These are phyloP conservation scores for Gyrodon lividus DNA, from an alignment of 768 basidiomycete genomes.

Conservation along the genomic window DNA sequence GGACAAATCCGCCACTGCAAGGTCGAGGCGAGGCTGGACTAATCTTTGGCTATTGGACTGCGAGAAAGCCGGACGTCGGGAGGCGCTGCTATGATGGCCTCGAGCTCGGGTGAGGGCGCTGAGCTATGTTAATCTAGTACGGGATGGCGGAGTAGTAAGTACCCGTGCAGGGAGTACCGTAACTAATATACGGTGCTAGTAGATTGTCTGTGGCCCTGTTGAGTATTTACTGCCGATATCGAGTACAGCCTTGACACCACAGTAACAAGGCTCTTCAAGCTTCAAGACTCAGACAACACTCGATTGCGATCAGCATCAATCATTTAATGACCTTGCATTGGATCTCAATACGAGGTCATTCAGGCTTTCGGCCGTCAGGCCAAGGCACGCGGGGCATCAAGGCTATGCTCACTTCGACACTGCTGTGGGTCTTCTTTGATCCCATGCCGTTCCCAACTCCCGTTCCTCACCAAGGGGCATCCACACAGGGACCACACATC, in stretches of 20 bases:
- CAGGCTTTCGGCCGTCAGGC: not conserved
- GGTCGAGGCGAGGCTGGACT: constrained; percentile 24
- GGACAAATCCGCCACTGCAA: constrained; percentile 17
- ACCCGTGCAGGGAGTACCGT: constrained; percentile 11
- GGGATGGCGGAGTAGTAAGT: constrained; percentile 7
- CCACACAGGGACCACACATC: not conserved
- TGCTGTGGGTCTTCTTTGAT: not conserved
- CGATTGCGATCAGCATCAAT: too few relatives aligned
- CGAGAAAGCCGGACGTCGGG: constrained; percentile 15
- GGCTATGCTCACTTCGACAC: constrained; percentile 6
- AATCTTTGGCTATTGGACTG: constrained; percentile 7
- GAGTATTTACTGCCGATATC: constrained; percentile 3
- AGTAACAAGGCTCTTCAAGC: too few relatives aligned
- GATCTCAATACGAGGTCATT: not conserved
- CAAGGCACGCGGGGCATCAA: not conserved
- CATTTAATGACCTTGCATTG: not conserved
- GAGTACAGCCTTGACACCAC: constrained; percentile 15
- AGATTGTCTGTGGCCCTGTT: not conserved
- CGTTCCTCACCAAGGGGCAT: not conserved
- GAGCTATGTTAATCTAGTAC: constrained; percentile 7
- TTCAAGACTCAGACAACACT: too few relatives aligned
- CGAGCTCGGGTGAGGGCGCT: not conserved
- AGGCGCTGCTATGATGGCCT: constrained; percentile 18
- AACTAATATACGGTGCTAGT: not conserved
- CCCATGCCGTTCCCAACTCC: not conserved